Base-by-base conservation (phyloP, 805 yeast genomes). In the Yamadazyma ubonensis region DNA sequence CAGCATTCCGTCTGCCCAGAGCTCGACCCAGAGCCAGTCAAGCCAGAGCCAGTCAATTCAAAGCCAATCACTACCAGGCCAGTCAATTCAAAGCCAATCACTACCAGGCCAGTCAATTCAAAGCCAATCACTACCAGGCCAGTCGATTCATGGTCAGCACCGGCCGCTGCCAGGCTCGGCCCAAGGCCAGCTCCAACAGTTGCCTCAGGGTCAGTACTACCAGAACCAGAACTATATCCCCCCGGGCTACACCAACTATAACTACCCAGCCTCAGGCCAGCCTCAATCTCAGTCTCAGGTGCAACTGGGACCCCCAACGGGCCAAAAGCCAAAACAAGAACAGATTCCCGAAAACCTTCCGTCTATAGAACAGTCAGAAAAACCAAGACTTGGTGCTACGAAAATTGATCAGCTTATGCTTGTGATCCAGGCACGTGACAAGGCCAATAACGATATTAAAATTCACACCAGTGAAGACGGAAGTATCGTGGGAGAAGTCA, bases 351-450 rank as follows among this genome's bases (percentile, higher is more conserved):
- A 26, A 9, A 15, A 19, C 19, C 19, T 37, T 11, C 23, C 33
- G 3, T 16, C 14, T 4, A 27, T 39, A 10, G 36, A 33, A 9
- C 7, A 80, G 32, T 86, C 81, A 49, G 82, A 83, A 1, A 64
- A 86, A 37, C 87, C 89, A 3, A 63, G 83, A 16, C 59, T 87
- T 5, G 96, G 96, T 2, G 88, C 90, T 3, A 90, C 96, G 0
- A 86, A 86, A 55, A 86, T 90, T 19, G 98, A 90, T 62, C 95
- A 84, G 53, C 67, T 90, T 53, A 88, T 90, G 96, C 70, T 90
- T 35, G 86, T 88, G 27, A 84, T 90, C 39, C 96, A 90, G 59
- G 95, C 96, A 0, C 73, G 95, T 37, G 85, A 83, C 44, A 83
- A 85, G 48, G 86, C 90, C 6, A 71, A 82, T 18, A 75, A 79